Conservation (phyloP, 1,284 basidiomycete genomes). For the Puccinia hordei region DNA sequence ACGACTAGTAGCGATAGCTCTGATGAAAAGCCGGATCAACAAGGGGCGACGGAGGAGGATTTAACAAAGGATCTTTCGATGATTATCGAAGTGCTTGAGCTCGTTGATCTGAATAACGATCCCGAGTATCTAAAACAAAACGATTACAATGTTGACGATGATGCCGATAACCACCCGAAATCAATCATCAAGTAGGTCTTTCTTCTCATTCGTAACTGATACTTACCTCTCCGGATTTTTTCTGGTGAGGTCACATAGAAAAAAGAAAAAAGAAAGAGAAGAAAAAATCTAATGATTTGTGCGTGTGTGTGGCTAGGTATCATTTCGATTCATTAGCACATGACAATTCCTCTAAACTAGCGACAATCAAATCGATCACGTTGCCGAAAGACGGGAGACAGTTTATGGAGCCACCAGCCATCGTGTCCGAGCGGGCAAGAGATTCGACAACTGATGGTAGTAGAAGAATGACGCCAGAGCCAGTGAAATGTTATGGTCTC, state of each 20-base stretch:
- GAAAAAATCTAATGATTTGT: neutral
- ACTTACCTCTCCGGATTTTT: neutral
- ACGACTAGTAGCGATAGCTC: slow-evolving; percentile 63
- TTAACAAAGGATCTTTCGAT: slow-evolving; percentile 65
- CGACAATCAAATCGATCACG: slow-evolving; percentile 62
- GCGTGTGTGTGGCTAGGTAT: slow-evolving; percentile 65
- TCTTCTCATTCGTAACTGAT: neutral
- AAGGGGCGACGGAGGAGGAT: too few relatives aligned
- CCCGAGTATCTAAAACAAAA: slow-evolving; percentile 62
- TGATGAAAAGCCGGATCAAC: too few relatives aligned
- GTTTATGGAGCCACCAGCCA: slow-evolving; percentile 18
- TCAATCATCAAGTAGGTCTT: slow-evolving; percentile 8
- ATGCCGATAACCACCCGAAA: slow-evolving; percentile 52
- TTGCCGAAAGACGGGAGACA: slow-evolving; percentile 53
- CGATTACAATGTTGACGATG: slow-evolving; percentile 61
- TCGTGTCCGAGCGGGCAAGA: slow-evolving; percentile 51
- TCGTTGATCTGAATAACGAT: slow-evolving; percentile 63
- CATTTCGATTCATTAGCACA: slow-evolving; percentile 90
- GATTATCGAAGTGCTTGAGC: slow-evolving; percentile 81
- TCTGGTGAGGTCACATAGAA: neutral
- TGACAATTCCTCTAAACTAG: slow-evolving; percentile 73
- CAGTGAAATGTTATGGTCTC: slow-evolving; percentile 68
- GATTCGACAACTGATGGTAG: neutral
- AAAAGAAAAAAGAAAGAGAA: neutral
- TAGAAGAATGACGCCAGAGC: slow-evolving; percentile 63